A percentile compares a stretch with the other conserved stretches of the same genome.
phyloP scores from a whole-genome alignment of 495 filamentous ascomycete genomes.

The Aspergillus bertholletiae region DNA sequence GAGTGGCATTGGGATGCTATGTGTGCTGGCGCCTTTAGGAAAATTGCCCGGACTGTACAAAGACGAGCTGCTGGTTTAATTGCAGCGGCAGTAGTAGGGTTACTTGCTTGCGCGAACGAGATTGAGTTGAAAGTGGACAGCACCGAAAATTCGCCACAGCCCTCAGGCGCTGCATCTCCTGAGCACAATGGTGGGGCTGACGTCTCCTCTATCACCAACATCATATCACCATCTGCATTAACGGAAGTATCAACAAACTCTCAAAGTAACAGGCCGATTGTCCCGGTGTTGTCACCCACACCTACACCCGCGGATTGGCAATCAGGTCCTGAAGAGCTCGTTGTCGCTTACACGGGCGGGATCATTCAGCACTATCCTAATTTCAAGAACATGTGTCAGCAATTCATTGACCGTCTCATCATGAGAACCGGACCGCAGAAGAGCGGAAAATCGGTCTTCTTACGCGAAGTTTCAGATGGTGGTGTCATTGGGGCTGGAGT shows the following conservation, averaged over 20 bases:
- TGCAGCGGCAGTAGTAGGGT: conserved; percentile 65
- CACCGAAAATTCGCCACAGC: conserved; percentile 33
- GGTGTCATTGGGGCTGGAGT: conserved; percentile 76
- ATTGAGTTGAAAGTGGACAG: conserved; percentile 51
- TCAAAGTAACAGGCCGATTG: conserved; percentile 34
- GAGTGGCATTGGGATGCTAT: conserved; percentile 58
- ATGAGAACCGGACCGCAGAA: conserved; percentile 51
- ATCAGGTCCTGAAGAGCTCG: conserved; percentile 56
- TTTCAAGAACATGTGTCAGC: conserved; percentile 66
- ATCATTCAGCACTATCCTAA: conserved; percentile 74
- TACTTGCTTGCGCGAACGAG: conserved; percentile 64
- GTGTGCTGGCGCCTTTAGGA: conserved; percentile 52
- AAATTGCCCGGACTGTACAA: conserved; percentile 62
- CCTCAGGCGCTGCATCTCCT: conserved; percentile 24
- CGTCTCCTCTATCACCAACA: conserved; percentile 5
- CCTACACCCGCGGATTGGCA: conserved; percentile 40
- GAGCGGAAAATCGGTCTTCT: conserved; percentile 55
- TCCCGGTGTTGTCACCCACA: conserved; percentile 39
- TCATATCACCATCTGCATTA: conserved; percentile 1
- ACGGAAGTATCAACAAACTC: conserved; percentile 2
- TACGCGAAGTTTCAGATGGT: conserved; percentile 70
- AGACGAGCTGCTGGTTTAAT: conserved; percentile 66
- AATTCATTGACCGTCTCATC: conserved; percentile 62
- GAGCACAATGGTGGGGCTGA: conserved; percentile 23
- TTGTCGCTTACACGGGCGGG: conserved; percentile 75